Evolutionary conservation across 2,329 filamentous ascomycete genomes (phyloP).

Genomic region (Penicillium sclerotigenum): DNA sequence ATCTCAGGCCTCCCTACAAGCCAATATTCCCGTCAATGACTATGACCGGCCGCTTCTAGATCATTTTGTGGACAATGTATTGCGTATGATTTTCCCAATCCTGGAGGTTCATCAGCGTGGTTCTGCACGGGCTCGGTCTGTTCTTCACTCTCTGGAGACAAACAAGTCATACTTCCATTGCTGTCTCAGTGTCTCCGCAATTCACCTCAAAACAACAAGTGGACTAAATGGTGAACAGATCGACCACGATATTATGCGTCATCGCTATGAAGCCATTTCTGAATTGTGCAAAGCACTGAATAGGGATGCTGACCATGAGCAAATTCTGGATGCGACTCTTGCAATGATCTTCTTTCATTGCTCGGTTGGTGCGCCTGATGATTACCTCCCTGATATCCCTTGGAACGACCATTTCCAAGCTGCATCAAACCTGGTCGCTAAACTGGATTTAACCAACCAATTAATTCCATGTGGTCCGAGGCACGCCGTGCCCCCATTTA

Average conservation of each 20-base stretch:
- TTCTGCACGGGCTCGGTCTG: conserved; percentile 73
- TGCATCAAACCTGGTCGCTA: conserved; percentile 77
- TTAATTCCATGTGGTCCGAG: conserved; percentile 61
- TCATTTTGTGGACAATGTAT: conserved; percentile 84
- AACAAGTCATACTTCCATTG: conserved; percentile 96
- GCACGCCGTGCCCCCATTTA: conserved; percentile 73
- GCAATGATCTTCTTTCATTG: conserved; percentile 97
- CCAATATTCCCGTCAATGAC: conserved; percentile 80
- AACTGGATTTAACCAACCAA: conserved; percentile 71
- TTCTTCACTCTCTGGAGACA: conserved; percentile 80
- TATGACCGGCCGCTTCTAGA: conserved; percentile 81
- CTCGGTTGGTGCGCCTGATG: conserved; percentile 80
- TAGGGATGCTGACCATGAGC: conserved; percentile 74
- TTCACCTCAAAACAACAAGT: conserved; percentile 79
- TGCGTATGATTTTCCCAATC: conserved; percentile 87
- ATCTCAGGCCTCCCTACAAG: conserved; percentile 60
- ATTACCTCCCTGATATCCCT: conserved; percentile 82
- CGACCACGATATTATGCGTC: conserved; percentile 87
- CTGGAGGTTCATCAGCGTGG: conserved; percentile 87
- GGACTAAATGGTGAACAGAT: conserved; percentile 67
- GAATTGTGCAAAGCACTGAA: conserved; percentile 79
- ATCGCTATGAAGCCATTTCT: conserved; percentile 83
- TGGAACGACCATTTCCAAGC: conserved; percentile 98
- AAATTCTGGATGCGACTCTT: conserved; percentile 87
- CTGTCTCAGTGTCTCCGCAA: conserved; percentile 87